Evolutionary conservation across 2,329 filamentous ascomycete genomes (phyloP), one percentile per base, ranked within the genome.

Genomic region (Fusarium metavorans): DNA sequence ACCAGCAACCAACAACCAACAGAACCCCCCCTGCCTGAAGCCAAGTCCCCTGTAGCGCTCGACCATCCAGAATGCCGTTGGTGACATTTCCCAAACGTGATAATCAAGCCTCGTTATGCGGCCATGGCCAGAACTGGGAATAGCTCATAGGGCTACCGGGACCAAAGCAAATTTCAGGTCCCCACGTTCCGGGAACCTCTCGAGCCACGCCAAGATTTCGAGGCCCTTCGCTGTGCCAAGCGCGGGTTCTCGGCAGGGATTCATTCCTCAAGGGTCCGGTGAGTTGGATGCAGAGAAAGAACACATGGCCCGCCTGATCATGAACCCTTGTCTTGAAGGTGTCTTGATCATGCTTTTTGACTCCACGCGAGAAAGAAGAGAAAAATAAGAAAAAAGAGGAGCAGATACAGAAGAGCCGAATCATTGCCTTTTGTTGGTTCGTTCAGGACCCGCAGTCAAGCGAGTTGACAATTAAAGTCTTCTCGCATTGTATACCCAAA

Each of bases 91-190:
- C 30, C 61, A 65, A 72, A 72, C 27, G 56, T 41, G 45, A 73
- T 39, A 50, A 62, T 67, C 52, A 74, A 64, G 72, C 68, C 72
- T 71, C 71, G n/a, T 68, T 41, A 62, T 74, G 71, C 71, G 43
- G 56, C 45, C 58, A 59, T 66, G 52, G 30, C 68, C 68, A 35
- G 20, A 72, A 74, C 32, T 8, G 61, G 72, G 37, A 11, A 69
- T 74, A 56, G 71, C n/a, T 45, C 16, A 43, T 64, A 74, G 52
- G 68, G 64, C 71, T 68, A 68, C 62, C 18, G 27, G n/a, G 25
- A n/a, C 25, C 23, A 32, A 20, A 34, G 23, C n/a, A 34, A 25
- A 32, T 39, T 45, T 37, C 14, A 27, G 64, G 39, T 32, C 58
- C n/a, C 50, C 11, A 56, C 48, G 34, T 54, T 18, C 43, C 43